phyloP scores from a whole-genome alignment of 345 rosid genomes.

The Corchorus capsularis region DNA sequence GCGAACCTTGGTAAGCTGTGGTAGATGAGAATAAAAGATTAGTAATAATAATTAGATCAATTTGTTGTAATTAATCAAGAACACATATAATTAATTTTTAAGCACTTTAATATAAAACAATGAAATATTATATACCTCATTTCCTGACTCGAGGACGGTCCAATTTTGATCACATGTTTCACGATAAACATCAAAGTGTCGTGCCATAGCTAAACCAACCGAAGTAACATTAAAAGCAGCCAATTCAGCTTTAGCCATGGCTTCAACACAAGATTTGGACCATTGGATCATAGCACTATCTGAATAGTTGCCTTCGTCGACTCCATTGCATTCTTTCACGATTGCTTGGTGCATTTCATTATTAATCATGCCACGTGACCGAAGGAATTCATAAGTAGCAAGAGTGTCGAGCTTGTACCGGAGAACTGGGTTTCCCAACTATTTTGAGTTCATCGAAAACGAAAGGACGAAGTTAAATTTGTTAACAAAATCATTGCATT shows the following conservation, averaged over 20 bases:
- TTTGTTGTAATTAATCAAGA: background rate
- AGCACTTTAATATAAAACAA: too few species aligned
- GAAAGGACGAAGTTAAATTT: background rate
- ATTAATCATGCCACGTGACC: background rate
- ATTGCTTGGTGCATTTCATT: background rate
- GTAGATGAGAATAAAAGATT: background rate
- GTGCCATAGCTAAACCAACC: background rate
- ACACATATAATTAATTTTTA: too few species aligned
- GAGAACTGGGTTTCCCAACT: constrained; percentile 8
- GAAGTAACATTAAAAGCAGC: background rate
- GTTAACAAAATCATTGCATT: background rate
- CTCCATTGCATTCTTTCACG: background rate
- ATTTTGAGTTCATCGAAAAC: background rate
- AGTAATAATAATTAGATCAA: background rate
- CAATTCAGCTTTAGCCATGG: background rate
- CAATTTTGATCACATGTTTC: background rate
- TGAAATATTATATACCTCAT: background rate
- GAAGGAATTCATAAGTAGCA: background rate
- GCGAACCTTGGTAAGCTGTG: background rate
- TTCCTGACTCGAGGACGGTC: background rate
- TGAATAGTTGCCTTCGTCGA: background rate
- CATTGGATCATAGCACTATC: background rate
- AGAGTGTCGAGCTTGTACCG: background rate
- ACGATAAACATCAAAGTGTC: background rate
- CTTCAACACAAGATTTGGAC: background rate